Evolutionary conservation across 2,329 filamentous ascomycete species (phyloP).

Genomic region (Xylaria sp.): DNA sequence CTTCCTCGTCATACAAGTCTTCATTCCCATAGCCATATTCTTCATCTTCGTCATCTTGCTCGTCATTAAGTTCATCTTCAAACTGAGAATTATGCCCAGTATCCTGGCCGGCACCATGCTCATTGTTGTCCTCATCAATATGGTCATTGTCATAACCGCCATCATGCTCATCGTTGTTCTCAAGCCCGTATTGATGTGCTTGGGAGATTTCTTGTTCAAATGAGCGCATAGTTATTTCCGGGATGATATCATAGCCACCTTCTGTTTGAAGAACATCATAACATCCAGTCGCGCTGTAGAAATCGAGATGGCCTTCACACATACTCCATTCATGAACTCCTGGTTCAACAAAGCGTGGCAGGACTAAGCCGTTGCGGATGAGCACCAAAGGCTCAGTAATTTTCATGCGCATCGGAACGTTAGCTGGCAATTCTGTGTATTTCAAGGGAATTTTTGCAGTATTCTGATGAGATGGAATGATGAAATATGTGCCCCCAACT

Average conservation of each 20-base stretch:
- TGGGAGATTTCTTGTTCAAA: not conserved
- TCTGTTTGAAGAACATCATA: slow-evolving; percentile 14
- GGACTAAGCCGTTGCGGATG: slow-evolving; percentile 26
- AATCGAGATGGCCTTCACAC: slow-evolving; percentile 26
- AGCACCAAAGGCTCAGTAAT: slow-evolving; percentile 15
- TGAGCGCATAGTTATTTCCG: not conserved
- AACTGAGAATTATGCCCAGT: too few species aligned
- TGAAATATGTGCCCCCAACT: slow-evolving; percentile 26
- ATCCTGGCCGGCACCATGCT: not conserved
- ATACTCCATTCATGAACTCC: slow-evolving; percentile 34
- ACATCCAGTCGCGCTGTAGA: slow-evolving; percentile 22
- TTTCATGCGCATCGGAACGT: slow-evolving; percentile 23
- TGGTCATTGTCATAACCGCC: too few species aligned
- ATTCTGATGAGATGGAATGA: not conserved
- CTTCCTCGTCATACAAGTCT: not conserved
- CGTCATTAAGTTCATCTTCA: not conserved
- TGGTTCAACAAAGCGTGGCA: slow-evolving; percentile 24
- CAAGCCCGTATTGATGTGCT: not conserved
- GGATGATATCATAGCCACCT: not conserved
- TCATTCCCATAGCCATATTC: not conserved
- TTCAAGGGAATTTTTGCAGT: not conserved
- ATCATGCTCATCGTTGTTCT: too few species aligned
- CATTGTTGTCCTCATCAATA: not conserved
- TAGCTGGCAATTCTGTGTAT: not conserved
- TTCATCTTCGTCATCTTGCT: not conserved